Base-by-base conservation (phyloP, 805 yeast species). In the Lipomyces spencermartinsiae region DNA sequence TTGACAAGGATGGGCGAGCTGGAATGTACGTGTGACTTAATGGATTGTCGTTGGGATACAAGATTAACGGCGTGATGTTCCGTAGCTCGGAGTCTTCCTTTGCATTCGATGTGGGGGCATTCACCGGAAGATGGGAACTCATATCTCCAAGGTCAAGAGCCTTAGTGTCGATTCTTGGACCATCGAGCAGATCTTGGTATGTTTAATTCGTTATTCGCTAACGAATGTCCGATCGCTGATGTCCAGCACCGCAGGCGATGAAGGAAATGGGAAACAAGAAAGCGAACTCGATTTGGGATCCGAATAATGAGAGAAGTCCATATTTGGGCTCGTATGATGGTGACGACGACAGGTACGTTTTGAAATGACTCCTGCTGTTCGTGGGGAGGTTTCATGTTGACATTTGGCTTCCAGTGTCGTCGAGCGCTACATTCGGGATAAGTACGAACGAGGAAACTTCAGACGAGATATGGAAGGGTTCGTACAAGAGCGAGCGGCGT, bases 101-200 rank as follows among this genome's bases (percentile, higher is more conserved):
- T 92, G 97, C 80, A 95, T 95, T 16, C 81, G 95, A 71, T 92
- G 97, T 83, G 94, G 96, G 8, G 86, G 91, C 2, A 83, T 88
- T 43, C 97, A 92, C 78, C 82, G 92, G 68, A 84, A 85, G 60
- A 80, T 91, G 56, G 91, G 92, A 0, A 73, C 82, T 1, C 87
- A 86, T 54, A 78, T 88, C 12, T 88, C 93, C 4, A 79, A 81
- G 61, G 91, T 91, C 7, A 90, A 90, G 74, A 89, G 93, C 0
- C 80, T 92, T 63, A 87, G 93, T 4, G 81, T 89, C 76, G 97
- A 92, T 73, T 78, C 81, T 2, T 92, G 97, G 97, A 72, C 82
- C 0, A 76, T 76, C 4, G 81, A 80, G 6, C 92, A 92, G 74
- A 73, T 91, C 35, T 85, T 83, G 29, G 74, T 61, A 43, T 43